Conservation (phyloP, 441 rosid species). For the Raphanus hybrid region DNA sequence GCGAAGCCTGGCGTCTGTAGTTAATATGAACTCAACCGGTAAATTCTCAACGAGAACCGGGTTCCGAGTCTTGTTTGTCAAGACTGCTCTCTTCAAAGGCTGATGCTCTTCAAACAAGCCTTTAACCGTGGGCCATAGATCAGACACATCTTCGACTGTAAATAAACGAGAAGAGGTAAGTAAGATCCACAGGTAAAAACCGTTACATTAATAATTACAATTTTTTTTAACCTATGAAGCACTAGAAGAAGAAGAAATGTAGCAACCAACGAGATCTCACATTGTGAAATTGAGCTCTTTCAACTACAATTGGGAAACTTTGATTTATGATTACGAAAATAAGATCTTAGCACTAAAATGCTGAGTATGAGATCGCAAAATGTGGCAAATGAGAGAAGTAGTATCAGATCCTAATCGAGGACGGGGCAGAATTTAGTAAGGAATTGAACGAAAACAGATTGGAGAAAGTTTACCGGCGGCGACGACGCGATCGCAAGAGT, state of each 20-base stretch:
- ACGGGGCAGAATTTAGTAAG: background rate
- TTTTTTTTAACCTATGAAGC: conserved; percentile 10
- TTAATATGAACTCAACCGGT: conserved; percentile 82
- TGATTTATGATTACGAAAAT: background rate
- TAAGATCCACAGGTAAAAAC: conserved; percentile 3
- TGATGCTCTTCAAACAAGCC: conserved; percentile 68
- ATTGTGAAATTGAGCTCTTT: background rate
- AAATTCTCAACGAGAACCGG: conserved; percentile 79
- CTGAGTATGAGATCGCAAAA: conserved; percentile 20
- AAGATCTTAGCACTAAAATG: background rate
- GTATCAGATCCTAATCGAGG: conserved; percentile 14
- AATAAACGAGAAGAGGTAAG: conserved; percentile 23
- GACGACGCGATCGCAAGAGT: conserved; percentile 76
- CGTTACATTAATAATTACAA: background rate
- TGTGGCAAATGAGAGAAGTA: background rate
- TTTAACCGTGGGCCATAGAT: conserved; percentile 90
- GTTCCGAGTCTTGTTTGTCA: conserved; percentile 94
- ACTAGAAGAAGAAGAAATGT: conserved; percentile 16
- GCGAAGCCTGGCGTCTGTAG: conserved; percentile 92
- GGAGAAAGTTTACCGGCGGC: conserved; percentile 66
- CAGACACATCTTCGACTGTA: conserved; percentile 95
- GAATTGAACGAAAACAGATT: background rate
- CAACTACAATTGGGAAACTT: conserved; percentile 9
- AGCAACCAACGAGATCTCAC: conserved; percentile 6
- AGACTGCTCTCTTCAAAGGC: conserved; percentile 76